Conservation (phyloP, 306 rosid species). For the Delonix regia region DNA sequence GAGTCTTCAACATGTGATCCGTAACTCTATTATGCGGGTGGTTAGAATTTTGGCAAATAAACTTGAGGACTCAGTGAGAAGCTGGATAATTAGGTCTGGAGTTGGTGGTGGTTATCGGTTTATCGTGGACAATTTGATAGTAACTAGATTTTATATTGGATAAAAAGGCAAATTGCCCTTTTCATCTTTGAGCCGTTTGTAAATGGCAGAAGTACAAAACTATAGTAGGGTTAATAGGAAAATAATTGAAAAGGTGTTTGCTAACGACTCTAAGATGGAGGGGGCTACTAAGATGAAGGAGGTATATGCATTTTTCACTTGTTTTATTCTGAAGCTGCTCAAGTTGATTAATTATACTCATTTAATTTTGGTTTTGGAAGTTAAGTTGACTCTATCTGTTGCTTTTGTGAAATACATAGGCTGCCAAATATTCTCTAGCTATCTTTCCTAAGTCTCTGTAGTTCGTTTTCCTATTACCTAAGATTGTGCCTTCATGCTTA, state of each 20-base stretch:
- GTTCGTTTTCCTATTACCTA: neutral
- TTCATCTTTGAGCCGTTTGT: neutral
- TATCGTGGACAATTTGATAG: neutral
- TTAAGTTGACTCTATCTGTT: constrained; percentile 31
- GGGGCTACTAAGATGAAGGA: neutral
- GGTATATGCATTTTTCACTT: neutral
- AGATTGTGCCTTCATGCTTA: neutral
- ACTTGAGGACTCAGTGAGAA: constrained; percentile 6
- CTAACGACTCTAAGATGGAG: neutral
- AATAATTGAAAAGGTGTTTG: neutral
- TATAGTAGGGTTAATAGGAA: neutral
- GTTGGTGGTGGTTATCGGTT: neutral
- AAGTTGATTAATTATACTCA: neutral
- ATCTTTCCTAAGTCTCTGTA: neutral
- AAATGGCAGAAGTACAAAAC: no score
- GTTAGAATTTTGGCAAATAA: constrained; percentile 30
- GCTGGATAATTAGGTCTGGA: neutral
- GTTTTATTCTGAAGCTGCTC: neutral
- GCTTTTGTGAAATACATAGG: neutral
- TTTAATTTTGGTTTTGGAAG: constrained; percentile 35
- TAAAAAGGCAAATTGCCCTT: neutral
- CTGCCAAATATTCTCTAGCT: neutral
- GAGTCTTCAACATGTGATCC: no score
- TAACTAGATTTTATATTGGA: neutral
- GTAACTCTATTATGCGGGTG: no score